Evolutionary conservation across 2,329 filamentous ascomycete species (phyloP), one percentile per base, ranked within the genome.

Genomic region (Trichoderma brevicompactum): DNA sequence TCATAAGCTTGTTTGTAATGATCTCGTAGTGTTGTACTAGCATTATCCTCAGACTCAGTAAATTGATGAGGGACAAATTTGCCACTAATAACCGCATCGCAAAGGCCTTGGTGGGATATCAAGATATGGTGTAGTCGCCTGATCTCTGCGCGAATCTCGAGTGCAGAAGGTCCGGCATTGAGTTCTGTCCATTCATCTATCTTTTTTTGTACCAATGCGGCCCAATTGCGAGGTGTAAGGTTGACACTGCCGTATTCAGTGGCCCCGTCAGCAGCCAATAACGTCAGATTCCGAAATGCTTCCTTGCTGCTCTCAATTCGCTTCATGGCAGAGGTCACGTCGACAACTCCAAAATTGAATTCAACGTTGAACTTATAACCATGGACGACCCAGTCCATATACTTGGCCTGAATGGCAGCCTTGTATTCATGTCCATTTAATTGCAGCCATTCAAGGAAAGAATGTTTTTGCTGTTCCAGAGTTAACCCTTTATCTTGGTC

Each of bases 301-400:
- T 53, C 50, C 34, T 53, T 53, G 34, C 50, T 53, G 32, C 17
- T 53, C n/a, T 53, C 50, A 40, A 53, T 36, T 9, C 50, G 50
- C 34, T 53, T 53, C 50, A 53, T 53, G 50, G 32, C 50, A 10
- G 50, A 40, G 9, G 50, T 12, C 32, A 53, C n/a, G 34, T 53
- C 50, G n/a, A 53, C 50, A 7, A 53, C n/a, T 23, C 50, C 50
- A 53, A 53, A 53, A 19, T 53, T 17, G n/a, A 53, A 53, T 10
- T 53, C 50, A 4, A 53, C 50, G 12, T 34, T 38, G 8, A 53
- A 53, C 6, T 53, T 53, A 9, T 53, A 17, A 1, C 50, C 50
- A 23, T 53, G 34, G 5, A 53, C 32, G n/a, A 53, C 50, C 50
- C 50, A 53, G 2, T 53, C 50, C 50, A 53, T 53, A 32, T 53